Evolutionary conservation across 1,284 basidiomycete genomes (phyloP), one percentile per base, ranked within the genome.

Genomic region (Hortiboletus rubellus): DNA sequence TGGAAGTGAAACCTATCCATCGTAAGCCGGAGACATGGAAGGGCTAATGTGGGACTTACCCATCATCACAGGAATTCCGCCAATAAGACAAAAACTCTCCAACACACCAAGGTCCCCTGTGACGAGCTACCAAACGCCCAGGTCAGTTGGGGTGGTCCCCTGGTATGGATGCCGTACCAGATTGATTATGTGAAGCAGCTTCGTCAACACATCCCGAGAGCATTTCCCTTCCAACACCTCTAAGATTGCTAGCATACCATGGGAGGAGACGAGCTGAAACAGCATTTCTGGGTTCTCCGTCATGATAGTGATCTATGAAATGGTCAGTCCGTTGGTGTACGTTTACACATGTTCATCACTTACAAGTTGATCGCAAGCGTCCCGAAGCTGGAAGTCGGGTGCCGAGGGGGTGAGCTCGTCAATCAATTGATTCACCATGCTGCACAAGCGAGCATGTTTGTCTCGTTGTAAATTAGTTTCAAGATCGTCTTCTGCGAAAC

Each of bases 11-110:
- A 41, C 86, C 86, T 89, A 62, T 14, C 47, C 18, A 50, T 34
- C 50, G 50, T 59, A 38, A 62, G 61, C 42, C 18, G 14, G 15
- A 18, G 31, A 37, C 10, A 41, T 54, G 31, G 1, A 34, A 53
- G 36, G 34, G 24, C 9, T 3, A 50, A 31, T 54, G 34, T 17
- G 46, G 4, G 27, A 75, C 82, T 59, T 64, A 92, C 92, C 84
- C 85, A 96, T 94, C 77, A 96, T 88, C 33, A 96, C 90, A 22
- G 94, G 94, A 60, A 96, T 96, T 27, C 93, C 93, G 44, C 91
- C 95, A 64, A 96, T 93, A 47, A 97, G 77, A 73, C 96, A 98
- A 74, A 98, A 94, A 60, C 94, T 95, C 73, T 99, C 96, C 63
- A 98, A 78, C 64, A 94, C 89, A 12, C 88, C 91, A 46, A 92